These are phyloP conservation scores for Cyberlindnera xylosilytica DNA, from an alignment of 805 yeast species.

Conservation along the genomic window DNA sequence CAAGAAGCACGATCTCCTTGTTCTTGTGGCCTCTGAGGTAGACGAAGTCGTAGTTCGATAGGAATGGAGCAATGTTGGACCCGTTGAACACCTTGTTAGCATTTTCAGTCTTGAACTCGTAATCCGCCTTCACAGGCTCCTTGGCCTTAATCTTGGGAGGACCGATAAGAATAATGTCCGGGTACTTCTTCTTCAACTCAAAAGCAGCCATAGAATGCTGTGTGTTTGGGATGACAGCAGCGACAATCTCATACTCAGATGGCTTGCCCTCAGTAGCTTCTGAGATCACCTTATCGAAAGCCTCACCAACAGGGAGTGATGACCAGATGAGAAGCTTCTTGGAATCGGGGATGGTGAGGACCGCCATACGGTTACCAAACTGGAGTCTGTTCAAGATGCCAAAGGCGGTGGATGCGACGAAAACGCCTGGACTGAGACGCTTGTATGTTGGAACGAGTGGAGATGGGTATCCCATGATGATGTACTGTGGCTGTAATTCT, in stretches of 20 bases:
- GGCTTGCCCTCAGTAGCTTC: constrained; percentile 32
- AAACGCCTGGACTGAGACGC: constrained; percentile 29
- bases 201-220: constrained; percentile 64
- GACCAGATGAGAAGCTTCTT: constrained; percentile 47
- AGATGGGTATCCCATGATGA: constrained; percentile 36
- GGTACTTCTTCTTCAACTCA: constrained; percentile 47
- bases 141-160: constrained; percentile 38
- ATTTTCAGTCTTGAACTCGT: constrained; percentile 30
- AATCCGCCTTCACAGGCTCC: constrained; percentile 38
- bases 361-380: constrained; percentile 39
- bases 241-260: constrained; percentile 37
- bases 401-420: constrained; percentile 38
- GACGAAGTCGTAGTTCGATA: constrained; percentile 50
- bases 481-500: no score
- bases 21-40: constrained; percentile 54
- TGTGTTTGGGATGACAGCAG: constrained; percentile 57
- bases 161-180: constrained; percentile 52
- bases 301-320: constrained; percentile 52
- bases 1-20: constrained; percentile 53
- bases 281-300: constrained; percentile 39
- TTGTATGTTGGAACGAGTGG: constrained; percentile 37
- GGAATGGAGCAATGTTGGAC: constrained; percentile 35
- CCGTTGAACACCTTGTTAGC: constrained; percentile 36
- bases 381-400: constrained; percentile 26
- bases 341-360: constrained; percentile 28